Evolutionary conservation across 2,329 filamentous ascomycete genomes (phyloP), one percentile per base, ranked within the genome.

Genomic region (Cladophialophora psammophila): DNA sequence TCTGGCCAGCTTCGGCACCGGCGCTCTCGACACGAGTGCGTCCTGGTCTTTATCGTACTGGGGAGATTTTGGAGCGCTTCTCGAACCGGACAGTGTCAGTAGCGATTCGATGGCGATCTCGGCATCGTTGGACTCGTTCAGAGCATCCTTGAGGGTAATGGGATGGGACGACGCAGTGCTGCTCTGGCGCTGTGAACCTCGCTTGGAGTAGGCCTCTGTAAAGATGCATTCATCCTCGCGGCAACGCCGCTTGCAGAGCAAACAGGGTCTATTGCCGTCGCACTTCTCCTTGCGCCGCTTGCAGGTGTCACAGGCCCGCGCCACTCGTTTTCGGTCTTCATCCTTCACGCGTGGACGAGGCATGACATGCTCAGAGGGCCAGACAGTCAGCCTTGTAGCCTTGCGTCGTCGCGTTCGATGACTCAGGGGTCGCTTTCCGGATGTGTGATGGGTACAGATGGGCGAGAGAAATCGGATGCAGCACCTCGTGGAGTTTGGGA

Each of bases 221-320:
- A 80, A 75, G 74, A 80, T 74, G 77, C 73, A 82, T 76, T 75
- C 79, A 61, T 75, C 76, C 73, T 74, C 78, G 70, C 76, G 80
- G 71, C 75, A 80, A 74, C 76, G 75, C 62, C 79, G 78, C 5
- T 79, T 75, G 72, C 83, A 85, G 62, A 85, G 83, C n/a, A 78
- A 78, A 67, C 84, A 86, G 50, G 84, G 84, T 57, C 26, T 81
- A 77, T 58, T 80, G 77, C 84, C 84, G 66, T 85, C 80, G 71
- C 84, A 86, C 73, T 85, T 85, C 67, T 85, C 83, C 69, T 83
- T 84, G 60, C 82, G 76, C 31, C 79, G 72, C 69, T 73, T 73
- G 68, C 72, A 73, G 5, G 66, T 73, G 64, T 72, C 71, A 52
- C 72, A 73, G 9, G 72, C 72, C 36, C 71, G 68, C 10, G 72